Evolutionary conservation across 129 eudicot genomes (phyloP), one percentile per base, ranked within the genome.

Genomic region (Arctium minus): DNA sequence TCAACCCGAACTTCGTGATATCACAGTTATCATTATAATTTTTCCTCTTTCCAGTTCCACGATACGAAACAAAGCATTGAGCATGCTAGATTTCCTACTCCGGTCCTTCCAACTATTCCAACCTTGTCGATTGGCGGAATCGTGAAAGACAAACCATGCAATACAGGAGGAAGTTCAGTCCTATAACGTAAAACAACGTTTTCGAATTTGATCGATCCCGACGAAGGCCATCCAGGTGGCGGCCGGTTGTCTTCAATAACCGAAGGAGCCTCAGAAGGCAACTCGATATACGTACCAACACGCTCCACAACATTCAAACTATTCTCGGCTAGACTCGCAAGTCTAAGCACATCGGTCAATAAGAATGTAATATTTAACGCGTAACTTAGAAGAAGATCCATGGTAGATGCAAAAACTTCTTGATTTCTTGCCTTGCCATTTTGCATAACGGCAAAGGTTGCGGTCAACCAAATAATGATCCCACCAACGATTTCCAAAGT

Each of bases 11-110:
- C 79, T 92, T 96, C n/a, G 92, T 86, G 79, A 96, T 82, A 84
- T 96, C 97, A 79, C 76, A 91, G 56, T 77, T 86, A 90, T 96
- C 98, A 96, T 83, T n/a, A 93, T 75, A 80, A 96, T 91, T 81
- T 89, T 91, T 50, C 99, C 99, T 71, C 85, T 89, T 84, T 96
- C 99, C 72, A 92, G 88, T 83, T 96, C 99, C 44, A 96, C 99
- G 9, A 96, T 93, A 38, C 98, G 88, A 83, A 93, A 96, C 11
- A 96, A 88, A 13, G 99, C 99, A 84, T 96, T 96, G 4, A 96
- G 93, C 99, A 93, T 96, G 86, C 99, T 96, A 2, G 99, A 96
- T 81, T 96, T 96, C 99, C 99, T 30, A 98, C 99, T 1, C 99
- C 99, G 22, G 98, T 96, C 82, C 99, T 89, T 60, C 99, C 99